Evolutionary conservation across 169 alveolate species (phyloP).

Genomic region (Hepatocystis sp.): DNA sequence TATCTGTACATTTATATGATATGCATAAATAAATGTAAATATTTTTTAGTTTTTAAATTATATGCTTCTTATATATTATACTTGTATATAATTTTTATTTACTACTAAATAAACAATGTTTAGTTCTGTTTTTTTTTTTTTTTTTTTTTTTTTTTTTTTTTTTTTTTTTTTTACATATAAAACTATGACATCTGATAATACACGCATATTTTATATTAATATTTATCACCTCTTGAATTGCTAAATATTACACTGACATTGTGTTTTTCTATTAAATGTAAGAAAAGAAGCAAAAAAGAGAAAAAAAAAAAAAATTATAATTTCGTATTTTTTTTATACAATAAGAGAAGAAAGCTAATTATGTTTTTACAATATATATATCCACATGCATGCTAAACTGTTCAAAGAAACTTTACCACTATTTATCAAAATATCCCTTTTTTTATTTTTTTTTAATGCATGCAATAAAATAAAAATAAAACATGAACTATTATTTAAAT

Average conservation of each 20-base stretch:
- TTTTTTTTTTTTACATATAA: constrained; percentile 2
- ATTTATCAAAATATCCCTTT: no score
- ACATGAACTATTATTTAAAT: no score
- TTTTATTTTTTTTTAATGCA: no score
- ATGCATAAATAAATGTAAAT: constrained; percentile 9
- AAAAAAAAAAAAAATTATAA: constrained; percentile 7
- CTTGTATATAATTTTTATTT: no score
- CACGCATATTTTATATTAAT: constrained; percentile 20
- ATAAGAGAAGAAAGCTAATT: no score
- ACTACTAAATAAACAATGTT: constrained; percentile 18
- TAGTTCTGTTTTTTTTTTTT: constrained; percentile 34
- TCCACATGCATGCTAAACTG: no score
- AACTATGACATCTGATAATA: no score
- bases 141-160: constrained; percentile 4
- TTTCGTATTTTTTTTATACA: no score
- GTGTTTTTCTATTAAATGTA: not conserved
- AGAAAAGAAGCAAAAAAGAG: not conserved
- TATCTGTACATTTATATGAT: not conserved
- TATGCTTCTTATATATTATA: constrained; percentile 23
- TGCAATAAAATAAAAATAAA: no score
- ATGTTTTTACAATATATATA: no score
- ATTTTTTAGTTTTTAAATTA: constrained; percentile 45
- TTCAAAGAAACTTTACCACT: no score
- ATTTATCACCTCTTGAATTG: constrained; percentile 50
- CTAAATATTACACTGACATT: constrained; percentile 25